A percentile compares a stretch with the other conserved stretches of the same genome.
Evolutionary conservation across 225 moss, liverwort and hornwort genomes (phyloP).

Genomic region (Antitrichia curtipendula): DNA sequence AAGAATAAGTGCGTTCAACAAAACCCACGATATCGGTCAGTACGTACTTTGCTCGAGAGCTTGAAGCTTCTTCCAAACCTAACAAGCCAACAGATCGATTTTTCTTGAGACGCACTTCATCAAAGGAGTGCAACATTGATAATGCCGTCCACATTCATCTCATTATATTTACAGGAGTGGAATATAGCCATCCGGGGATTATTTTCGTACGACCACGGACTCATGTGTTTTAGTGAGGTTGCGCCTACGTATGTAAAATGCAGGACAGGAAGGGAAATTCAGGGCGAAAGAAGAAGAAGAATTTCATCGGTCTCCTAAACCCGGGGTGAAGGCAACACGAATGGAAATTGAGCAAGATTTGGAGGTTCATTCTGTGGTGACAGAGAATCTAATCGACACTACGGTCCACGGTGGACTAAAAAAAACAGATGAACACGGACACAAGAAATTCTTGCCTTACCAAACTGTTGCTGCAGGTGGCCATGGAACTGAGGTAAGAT

Average conservation of each 20-base stretch:
- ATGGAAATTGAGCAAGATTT: neutral
- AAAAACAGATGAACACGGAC: neutral
- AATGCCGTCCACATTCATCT: neutral
- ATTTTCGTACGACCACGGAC: neutral
- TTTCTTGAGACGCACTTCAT: neutral
- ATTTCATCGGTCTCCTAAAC: neutral
- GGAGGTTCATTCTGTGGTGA: neutral
- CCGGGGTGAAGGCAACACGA: neutral
- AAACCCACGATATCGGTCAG: no score
- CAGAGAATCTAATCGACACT: neutral
- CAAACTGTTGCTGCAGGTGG: neutral
- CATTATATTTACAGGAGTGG: neutral
- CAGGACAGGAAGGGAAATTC: constrained; percentile 4
- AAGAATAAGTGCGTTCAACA: neutral
- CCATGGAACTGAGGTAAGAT: constrained; percentile 27
- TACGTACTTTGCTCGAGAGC: neutral
- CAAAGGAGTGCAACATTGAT: neutral
- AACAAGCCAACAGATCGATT: neutral
- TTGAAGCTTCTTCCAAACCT: neutral
- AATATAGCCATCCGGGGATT: neutral
- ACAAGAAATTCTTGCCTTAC: neutral
- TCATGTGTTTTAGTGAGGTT: neutral
- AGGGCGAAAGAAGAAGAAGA: neutral
- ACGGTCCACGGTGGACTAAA: neutral
- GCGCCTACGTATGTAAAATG: neutral